Evolutionary conservation across 176 grass and related monocot genomes (phyloP).

Genomic region (Lolium rigidum): DNA sequence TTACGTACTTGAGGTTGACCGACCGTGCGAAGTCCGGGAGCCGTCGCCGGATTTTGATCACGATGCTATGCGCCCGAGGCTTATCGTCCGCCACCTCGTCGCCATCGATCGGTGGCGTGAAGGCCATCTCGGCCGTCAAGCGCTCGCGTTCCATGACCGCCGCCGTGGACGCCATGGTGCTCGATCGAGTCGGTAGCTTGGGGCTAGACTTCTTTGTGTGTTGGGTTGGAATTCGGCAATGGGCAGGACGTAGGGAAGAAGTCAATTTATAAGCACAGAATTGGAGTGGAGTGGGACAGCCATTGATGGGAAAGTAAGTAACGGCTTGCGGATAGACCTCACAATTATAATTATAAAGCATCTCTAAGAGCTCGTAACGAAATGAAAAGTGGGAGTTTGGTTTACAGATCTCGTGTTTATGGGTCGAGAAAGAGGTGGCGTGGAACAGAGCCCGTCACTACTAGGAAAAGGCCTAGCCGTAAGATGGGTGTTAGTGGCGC

Average conservation of each 20-base stretch:
- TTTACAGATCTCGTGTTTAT: too few relatives aligned
- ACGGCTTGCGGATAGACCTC: too few relatives aligned
- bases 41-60: background rate
- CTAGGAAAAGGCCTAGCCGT: too few relatives aligned
- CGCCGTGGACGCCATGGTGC: background rate
- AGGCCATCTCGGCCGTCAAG: background rate
- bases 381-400: too few relatives aligned
- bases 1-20: slow-evolving; percentile 10
- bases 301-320: background rate
- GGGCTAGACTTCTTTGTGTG: slow-evolving; percentile 20
- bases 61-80: background rate
- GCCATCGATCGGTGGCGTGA: background rate
- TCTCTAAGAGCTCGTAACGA: too few relatives aligned
- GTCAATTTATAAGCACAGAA: background rate
- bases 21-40: background rate
- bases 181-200: background rate
- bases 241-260: background rate
- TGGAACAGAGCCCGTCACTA: too few relatives aligned
- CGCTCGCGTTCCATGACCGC: slow-evolving; percentile 6
- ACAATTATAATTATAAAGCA: too few relatives aligned
- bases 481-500: too few relatives aligned
- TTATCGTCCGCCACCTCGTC: background rate
- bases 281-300: background rate
- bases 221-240: background rate
- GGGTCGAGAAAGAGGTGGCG: too few relatives aligned